A percentile compares a stretch with the other conserved stretches of the same genome.
These are phyloP conservation scores for Daedaleopsis nitida DNA, from an alignment of 768 basidiomycete species.

Conservation along the genomic window DNA sequence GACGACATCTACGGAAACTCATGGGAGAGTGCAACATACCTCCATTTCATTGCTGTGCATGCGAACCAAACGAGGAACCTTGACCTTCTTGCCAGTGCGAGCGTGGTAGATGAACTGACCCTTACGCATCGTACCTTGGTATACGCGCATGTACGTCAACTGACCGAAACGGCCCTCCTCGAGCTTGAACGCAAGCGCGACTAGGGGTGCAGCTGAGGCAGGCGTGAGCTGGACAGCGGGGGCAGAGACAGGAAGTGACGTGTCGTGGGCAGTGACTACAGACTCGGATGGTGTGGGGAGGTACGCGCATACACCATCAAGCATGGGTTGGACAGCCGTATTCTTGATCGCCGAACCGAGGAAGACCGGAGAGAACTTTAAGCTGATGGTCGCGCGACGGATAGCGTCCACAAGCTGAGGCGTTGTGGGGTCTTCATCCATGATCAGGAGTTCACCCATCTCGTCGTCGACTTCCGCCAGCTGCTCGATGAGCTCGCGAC, in stretches of 20 bases:
- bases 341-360: constrained; percentile 98
- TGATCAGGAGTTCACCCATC: constrained; percentile 89
- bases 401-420: constrained; percentile 81
- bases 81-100: constrained; percentile 94
- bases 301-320: constrained; percentile 96
- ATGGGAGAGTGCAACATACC: constrained; percentile 47
- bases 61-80: constrained; percentile 91
- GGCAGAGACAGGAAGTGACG: constrained; percentile 60
- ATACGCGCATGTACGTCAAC: constrained; percentile 97
- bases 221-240: constrained; percentile 78
- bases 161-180: constrained; percentile 98
- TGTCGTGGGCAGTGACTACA: constrained; percentile 81
- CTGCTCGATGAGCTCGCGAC: constrained; percentile 89
- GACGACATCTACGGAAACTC: not conserved
- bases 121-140: constrained; percentile 92
- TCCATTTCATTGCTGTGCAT: constrained; percentile 99
- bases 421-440: constrained; percentile 75
- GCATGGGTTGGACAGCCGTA: constrained; percentile 88
- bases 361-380: constrained; percentile 96
- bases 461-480: constrained; percentile 96
- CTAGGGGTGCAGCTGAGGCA: constrained; percentile 83
- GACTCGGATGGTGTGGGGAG: constrained; percentile 87
- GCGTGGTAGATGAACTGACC: constrained; percentile 87
- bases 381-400: constrained; percentile 81
- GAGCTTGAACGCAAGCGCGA: constrained; percentile 96